phyloP scores from a whole-genome alignment of 495 filamentous ascomycete species.

The Aeminium ludgeri region DNA sequence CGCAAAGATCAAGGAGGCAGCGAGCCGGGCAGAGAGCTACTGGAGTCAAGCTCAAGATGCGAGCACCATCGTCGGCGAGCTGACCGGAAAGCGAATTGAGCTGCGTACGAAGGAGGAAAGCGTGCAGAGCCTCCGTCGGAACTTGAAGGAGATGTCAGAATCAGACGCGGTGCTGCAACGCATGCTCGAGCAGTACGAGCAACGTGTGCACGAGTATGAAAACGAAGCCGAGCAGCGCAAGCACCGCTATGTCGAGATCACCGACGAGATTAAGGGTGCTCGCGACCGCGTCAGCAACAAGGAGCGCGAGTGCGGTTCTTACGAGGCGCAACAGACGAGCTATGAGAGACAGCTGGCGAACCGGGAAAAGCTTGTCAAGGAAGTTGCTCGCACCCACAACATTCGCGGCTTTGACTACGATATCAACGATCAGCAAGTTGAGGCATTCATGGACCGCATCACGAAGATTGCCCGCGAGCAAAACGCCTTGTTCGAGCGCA shows the following conservation, averaged over 20 bases:
- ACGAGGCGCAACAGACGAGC: conserved; percentile 68
- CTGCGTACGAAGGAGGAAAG: conserved; percentile 45
- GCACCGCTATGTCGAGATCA: conserved; percentile 44
- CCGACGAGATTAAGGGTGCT: conserved; percentile 39
- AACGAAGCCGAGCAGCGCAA: conserved; percentile 45
- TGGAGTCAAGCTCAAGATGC: conserved; percentile 46
- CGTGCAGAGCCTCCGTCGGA: conserved; percentile 48
- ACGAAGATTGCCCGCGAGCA: conserved; percentile 61
- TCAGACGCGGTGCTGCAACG: conserved; percentile 61
- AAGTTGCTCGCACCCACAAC: conserved; percentile 60
- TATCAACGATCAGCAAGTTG: conserved; percentile 53
- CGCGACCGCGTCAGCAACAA: conserved; percentile 48
- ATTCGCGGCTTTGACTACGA: conserved; percentile 72
- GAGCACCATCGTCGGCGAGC: conserved; percentile 45
- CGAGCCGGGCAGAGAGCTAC: conserved; percentile 38
- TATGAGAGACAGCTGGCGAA: conserved; percentile 61
- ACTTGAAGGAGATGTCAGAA: conserved; percentile 59
- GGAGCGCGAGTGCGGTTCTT: conserved; percentile 65
- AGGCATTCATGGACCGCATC: conserved; percentile 61
- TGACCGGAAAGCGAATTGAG: conserved; percentile 60
- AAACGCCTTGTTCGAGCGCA: conserved; percentile 52
- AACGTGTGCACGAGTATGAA: conserved; percentile 46
- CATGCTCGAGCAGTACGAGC: conserved; percentile 66
- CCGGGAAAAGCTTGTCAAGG: conserved; percentile 55
- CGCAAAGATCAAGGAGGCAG: conserved; percentile 37